phyloP scores from a whole-genome alignment of 352 stramenopile genomes.

The Peronosclerospora sorghi region DNA sequence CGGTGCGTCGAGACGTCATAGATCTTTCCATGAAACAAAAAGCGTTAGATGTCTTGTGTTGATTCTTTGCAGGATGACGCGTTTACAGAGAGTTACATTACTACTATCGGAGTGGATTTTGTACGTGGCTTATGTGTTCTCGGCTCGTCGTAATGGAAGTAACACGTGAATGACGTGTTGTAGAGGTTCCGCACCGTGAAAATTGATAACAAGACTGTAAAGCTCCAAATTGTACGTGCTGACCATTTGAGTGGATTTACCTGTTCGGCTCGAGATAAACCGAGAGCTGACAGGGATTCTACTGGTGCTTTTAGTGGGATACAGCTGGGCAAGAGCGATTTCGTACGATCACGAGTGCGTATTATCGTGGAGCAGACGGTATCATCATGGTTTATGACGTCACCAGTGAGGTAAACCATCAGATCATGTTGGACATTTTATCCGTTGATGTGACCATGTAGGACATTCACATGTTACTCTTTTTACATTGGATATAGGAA shows the following conservation, averaged over 20 bases:
- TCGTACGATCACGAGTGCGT: conserved; percentile 97
- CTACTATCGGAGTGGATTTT: conserved; percentile 92
- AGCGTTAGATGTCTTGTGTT: background rate
- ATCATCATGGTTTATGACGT: conserved; percentile 99
- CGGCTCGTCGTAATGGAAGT: background rate
- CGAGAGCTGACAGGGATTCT: background rate
- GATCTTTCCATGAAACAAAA: background rate
- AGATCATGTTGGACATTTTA: background rate
- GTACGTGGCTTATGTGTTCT: conserved; percentile 30
- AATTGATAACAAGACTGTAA: conserved; percentile 98
- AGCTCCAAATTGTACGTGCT: conserved; percentile 92
- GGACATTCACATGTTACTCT: too few relatives aligned
- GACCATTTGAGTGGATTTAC: background rate
- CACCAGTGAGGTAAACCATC: conserved; percentile 80
- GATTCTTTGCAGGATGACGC: conserved; percentile 80
- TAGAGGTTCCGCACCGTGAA: conserved; percentile 94
- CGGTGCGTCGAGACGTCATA: conserved; percentile 49
- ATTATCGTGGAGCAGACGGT: conserved; percentile 97
- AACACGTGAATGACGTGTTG: conserved; percentile 6
- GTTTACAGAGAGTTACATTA: conserved; percentile 98
- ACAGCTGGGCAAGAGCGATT: conserved; percentile 98
- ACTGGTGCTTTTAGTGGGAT: conserved; percentile 84
- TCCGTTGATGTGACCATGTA: too few relatives aligned
- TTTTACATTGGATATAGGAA: conserved; percentile 81
- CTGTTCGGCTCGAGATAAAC: background rate